Evolutionary conservation across 176 grass and related monocot genomes (phyloP).

Genomic region (Carex littledalei): DNA sequence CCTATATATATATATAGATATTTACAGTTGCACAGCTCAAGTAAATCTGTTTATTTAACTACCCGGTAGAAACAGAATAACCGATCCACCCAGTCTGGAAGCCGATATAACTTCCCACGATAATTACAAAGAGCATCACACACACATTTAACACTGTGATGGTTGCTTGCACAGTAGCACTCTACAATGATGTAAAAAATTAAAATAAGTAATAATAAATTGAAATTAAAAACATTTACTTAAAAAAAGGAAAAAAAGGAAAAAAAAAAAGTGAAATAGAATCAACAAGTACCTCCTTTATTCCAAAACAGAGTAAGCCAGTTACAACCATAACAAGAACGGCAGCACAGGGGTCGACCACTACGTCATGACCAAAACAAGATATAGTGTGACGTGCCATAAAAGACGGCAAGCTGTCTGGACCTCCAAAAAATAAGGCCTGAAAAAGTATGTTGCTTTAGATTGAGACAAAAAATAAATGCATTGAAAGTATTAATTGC

Average conservation of each 20-base stretch:
- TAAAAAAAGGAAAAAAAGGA: background rate
- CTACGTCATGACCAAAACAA: slow-evolving; percentile 40
- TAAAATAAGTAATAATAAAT: slow-evolving; percentile 12
- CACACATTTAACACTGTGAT: slow-evolving; percentile 76
- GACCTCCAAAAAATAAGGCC: slow-evolving; percentile 92
- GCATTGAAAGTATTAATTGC: background rate
- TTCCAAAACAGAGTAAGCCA: slow-evolving; percentile 64
- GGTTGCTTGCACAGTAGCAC: slow-evolving; percentile 67
- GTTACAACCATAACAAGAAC: slow-evolving; percentile 62
- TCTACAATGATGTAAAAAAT: slow-evolving; percentile 41
- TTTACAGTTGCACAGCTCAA: background rate
- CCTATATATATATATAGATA: background rate
- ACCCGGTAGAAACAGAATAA: slow-evolving; percentile 74
- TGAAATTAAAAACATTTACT: background rate
- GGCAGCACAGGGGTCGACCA: slow-evolving; percentile 88
- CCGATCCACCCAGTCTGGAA: slow-evolving; percentile 90
- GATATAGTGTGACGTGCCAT: slow-evolving; percentile 74
- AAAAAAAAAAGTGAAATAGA: slow-evolving; percentile 11
- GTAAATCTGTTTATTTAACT: slow-evolving; percentile 15
- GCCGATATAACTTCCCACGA: slow-evolving; percentile 78
- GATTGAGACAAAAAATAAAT: slow-evolving; percentile 11
- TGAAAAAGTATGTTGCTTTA: slow-evolving; percentile 26
- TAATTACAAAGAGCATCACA: slow-evolving; percentile 94
- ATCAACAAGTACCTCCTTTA: slow-evolving; percentile 68
- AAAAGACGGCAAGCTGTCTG: slow-evolving; percentile 72